phyloP scores from a whole-genome alignment of 306 rosid genomes.

The Inga laurina region DNA sequence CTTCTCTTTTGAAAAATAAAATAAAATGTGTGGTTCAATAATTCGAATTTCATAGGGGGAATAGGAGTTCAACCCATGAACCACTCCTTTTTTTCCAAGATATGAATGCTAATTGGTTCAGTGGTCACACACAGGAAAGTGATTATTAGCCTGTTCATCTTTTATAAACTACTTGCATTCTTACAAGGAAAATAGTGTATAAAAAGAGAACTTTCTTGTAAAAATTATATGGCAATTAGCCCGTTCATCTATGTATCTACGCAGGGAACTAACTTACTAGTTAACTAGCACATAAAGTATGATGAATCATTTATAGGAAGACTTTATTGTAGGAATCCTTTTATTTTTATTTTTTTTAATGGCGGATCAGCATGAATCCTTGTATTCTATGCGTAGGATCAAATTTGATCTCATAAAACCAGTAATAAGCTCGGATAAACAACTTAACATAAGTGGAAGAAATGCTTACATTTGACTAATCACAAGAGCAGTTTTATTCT shows the following conservation, averaged over 20 bases:
- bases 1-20: background rate
- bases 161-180: background rate
- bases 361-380: background rate
- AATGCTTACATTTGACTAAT: conserved; percentile 78
- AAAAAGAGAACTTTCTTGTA: background rate
- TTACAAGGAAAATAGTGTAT: background rate
- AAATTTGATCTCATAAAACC: background rate
- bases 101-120: background rate
- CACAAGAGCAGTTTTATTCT: conserved; percentile 60
- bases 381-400: background rate
- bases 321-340: background rate
- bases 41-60: conserved; percentile 2
- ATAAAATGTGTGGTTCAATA: background rate
- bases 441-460: background rate
- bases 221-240: background rate
- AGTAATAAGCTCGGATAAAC: background rate
- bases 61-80: conserved; percentile 14
- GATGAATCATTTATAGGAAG: background rate
- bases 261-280: background rate
- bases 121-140: background rate
- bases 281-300: background rate
- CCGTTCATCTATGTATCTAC: background rate
- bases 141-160: background rate
- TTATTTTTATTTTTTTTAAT: background rate
- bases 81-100: background rate